Evolutionary conservation across 2,329 filamentous ascomycete species (phyloP), one percentile per base, ranked within the genome.

Genomic region (Exserohilum rostratum): DNA sequence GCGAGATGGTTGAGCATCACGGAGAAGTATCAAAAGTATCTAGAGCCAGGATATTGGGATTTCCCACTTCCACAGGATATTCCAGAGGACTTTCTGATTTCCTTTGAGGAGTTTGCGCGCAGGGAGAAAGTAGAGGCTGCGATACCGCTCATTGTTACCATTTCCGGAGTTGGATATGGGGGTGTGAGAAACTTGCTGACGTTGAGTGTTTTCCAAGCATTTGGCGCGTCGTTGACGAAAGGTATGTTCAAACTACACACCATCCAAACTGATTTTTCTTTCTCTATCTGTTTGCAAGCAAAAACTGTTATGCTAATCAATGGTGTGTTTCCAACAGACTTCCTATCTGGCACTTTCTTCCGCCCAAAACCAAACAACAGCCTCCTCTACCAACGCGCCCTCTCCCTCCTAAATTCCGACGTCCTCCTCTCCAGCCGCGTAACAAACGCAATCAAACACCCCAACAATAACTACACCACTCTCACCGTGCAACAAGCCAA

Each of bases 41-140:
- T 66, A 5, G 59, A 66, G 33, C 65, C 63, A 2, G 63, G 60
- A 13, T 67, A 63, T 15, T 67, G 64, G 65, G 44, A 60, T n/a
- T 69, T 68, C 31, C 65, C 64, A 2, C 13, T 22, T 2, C 77
- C 80, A 0, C 60, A 70, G 12, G 71, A 74, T 6, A 75, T 82
- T 0, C 80, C 80, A 0, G 69, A 74, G 18, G 81, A 82, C 39
- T 70, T 85, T 2, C 69, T 82, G 10, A 65, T 81, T 3, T 76
- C 80, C 1, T 83, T 81, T 52, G 75, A 77, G 15, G 74, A 82
- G 2, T 84, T 83, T 55, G 72, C 80, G 6, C 66, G 73, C 33
- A 81, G 80, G 62, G 76, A 83, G 6, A 34, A 50, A 6, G 45
- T 69, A 7, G 57, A 62, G 43, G 59, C 55, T 11, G 60, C 62